Percentiles rank a stretch among this genome's conserved stretches.
phyloP scores from a whole-genome alignment of 768 basidiomycete species.

The Boletus patriciae region DNA sequence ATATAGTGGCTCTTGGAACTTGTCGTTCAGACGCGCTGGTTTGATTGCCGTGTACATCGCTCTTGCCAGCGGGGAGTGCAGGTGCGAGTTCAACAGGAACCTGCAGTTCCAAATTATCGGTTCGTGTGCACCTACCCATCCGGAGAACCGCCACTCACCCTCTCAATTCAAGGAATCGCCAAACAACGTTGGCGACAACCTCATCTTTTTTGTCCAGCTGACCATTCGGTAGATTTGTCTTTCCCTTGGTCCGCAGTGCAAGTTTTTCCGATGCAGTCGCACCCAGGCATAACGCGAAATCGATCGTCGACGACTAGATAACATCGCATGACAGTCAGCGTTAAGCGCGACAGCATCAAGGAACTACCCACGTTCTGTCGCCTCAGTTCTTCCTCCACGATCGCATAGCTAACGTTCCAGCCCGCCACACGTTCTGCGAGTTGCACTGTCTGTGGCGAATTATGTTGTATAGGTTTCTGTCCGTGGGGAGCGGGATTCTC shows the following conservation, averaged over 20 bases:
- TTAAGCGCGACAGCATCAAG: slow-evolving; percentile 18
- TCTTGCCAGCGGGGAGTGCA: slow-evolving; percentile 84
- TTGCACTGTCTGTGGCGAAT: slow-evolving; percentile 75
- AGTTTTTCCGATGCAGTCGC: slow-evolving; percentile 81
- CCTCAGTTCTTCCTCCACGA: slow-evolving; percentile 92
- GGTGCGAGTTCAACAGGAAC: slow-evolving; percentile 86
- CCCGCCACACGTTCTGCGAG: slow-evolving; percentile 83
- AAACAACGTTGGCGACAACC: slow-evolving; percentile 95
- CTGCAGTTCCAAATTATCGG: slow-evolving; percentile 41
- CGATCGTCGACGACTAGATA: slow-evolving; percentile 90
- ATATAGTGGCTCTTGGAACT: slow-evolving; percentile 96
- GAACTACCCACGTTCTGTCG: slow-evolving; percentile 83
- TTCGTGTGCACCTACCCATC: slow-evolving; percentile 1
- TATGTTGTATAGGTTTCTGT: slow-evolving; percentile 67
- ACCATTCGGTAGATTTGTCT: slow-evolving; percentile 40
- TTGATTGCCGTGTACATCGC: slow-evolving; percentile 87
- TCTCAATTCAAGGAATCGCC: slow-evolving; percentile 95
- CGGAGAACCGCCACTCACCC: slow-evolving; percentile 54
- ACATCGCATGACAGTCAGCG: slow-evolving; percentile 26
- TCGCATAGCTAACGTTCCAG: slow-evolving; percentile 84
- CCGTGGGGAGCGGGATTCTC: slow-evolving; percentile 50
- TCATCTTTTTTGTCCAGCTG: slow-evolving; percentile 97
- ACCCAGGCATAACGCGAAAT: slow-evolving; percentile 91
- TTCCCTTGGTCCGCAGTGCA: slow-evolving; percentile 78
- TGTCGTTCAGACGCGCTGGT: slow-evolving; percentile 85